Evolutionary conservation across 345 rosid genomes (phyloP), one percentile per base, ranked within the genome.

Genomic region (Gossypioides kirkii): DNA sequence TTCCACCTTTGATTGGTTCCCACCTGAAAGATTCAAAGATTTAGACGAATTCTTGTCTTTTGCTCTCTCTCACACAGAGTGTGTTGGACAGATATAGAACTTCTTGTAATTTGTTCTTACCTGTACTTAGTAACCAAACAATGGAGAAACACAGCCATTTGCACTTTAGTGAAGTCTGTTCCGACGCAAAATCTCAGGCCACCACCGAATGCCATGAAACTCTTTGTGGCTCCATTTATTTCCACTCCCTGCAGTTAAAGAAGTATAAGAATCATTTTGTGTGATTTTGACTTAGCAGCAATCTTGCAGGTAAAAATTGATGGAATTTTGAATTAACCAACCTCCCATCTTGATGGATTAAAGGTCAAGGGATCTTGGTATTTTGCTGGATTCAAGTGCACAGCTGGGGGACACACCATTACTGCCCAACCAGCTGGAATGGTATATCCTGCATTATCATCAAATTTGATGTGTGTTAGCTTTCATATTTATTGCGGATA

Each of bases 121-220:
- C 95, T 89, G 94, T 84, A 90, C 78, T 86, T 88, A 61, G 97
- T 90, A 55, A 92, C 92, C 47, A 92, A 73, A 86, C 89, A 84
- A 71, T 91, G 98, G 63, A 93, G 84, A 78, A 91, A 91, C 22
- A 87, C 85, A 1, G 94, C 98, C 89, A 86, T 86, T 82, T 93
- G 97, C 72, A 90, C 80, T 77, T 88, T 94, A 17, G 98, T 85
- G 79, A 93, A 93, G 73, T 91, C 98, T 43, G 94, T 82, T 71
- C 98, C 98, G 14, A 94, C 97, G 67, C 98, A 94, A 74, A 94
- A 89, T 82, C 97, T 88, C 97, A 92, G 86, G 69, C 98, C 98
- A 20, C 98, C 98, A 16, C 97, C 98, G 75, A 93, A 93, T 41
- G 92, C 98, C 97, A 93, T 89, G 86, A 93, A 94, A 53, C 80